Evolutionary conservation across 768 basidiomycete genomes (phyloP).

Genomic region (Auricularia sp.): DNA sequence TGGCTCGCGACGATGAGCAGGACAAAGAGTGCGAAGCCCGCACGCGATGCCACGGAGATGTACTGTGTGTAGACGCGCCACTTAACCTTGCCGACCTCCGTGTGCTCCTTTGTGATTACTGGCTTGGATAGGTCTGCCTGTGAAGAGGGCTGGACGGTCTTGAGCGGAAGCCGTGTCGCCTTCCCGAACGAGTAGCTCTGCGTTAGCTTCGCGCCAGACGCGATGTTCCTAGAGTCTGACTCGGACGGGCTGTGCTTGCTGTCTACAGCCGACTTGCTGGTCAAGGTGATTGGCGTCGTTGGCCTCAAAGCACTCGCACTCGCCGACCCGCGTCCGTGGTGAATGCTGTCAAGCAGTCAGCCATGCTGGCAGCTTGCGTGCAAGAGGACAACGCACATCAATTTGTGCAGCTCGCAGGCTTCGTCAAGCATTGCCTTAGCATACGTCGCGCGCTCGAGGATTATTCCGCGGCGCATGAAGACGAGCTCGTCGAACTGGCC

Average conservation of each 20-base stretch:
- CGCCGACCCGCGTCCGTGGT: conserved; percentile 35
- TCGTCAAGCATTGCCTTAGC: conserved; percentile 44
- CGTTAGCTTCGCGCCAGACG: conserved; percentile 17
- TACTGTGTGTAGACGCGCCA: conserved; percentile 65
- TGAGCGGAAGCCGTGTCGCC: not conserved
- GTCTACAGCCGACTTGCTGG: not conserved
- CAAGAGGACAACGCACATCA: conserved; percentile 44
- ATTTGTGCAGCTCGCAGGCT: conserved; percentile 58
- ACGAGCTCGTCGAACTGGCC: conserved; percentile 63
- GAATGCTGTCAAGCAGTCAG: conserved; percentile 9
- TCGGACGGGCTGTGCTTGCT: not conserved
- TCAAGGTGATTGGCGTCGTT: conserved; percentile 36
- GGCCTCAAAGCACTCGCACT: conserved; percentile 35
- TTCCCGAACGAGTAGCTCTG: not conserved
- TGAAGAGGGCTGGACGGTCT: not conserved
- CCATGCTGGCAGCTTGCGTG: not conserved
- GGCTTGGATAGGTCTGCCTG: not conserved
- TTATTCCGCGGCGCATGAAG: conserved; percentile 72
- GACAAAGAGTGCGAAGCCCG: conserved; percentile 55
- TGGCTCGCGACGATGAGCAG: conserved; percentile 47
- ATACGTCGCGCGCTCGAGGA: conserved; percentile 68
- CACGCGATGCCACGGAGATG: conserved; percentile 64
- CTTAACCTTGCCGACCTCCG: conserved; percentile 76
- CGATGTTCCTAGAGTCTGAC: not conserved
- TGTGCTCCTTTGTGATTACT: conserved; percentile 50